Conservation (phyloP, 148 eudicot species). For the Cornus controversa region DNA sequence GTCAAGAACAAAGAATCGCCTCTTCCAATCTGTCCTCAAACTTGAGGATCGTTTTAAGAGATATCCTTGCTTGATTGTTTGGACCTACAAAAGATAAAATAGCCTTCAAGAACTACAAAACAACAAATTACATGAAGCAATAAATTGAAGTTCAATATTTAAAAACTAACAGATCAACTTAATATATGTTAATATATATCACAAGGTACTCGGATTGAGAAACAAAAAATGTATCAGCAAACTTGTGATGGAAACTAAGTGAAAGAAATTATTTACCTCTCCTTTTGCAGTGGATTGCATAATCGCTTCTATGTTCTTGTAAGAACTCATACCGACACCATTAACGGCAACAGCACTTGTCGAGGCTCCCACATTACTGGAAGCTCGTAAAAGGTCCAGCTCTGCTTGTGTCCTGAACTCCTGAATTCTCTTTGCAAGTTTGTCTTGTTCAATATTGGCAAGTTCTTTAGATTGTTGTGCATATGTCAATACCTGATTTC, state of each 20-base stretch:
- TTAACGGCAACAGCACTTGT: conserved; percentile 51
- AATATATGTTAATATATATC: no score
- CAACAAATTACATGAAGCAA: neutral
- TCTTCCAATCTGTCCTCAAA: conserved; percentile 90
- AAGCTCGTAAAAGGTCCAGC: conserved; percentile 60
- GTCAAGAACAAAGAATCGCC: conserved; percentile 94
- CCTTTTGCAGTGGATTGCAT: conserved; percentile 82
- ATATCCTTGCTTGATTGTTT: conserved; percentile 92
- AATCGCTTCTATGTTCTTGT: conserved; percentile 66
- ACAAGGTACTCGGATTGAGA: no score
- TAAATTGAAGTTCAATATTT: neutral
- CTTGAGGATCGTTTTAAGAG: conserved; percentile 89
- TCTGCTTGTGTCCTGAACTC: conserved; percentile 88
- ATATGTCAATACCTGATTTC: conserved; percentile 76
- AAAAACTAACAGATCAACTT: neutral
- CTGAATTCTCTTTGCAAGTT: conserved; percentile 87
- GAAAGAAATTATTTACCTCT: conserved; percentile 46
- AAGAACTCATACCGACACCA: conserved; percentile 53
- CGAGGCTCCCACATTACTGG: conserved; percentile 52
- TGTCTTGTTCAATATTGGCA: conserved; percentile 78
- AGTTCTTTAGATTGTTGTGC: conserved; percentile 93
- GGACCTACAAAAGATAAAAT: conserved; percentile 47
- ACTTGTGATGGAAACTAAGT: neutral
- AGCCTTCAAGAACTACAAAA: neutral
- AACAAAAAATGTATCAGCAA: no score